Evolutionary conservation across 306 rosid species (phyloP), one percentile per base, ranked within the genome.

Genomic region (Coriaria nepalensis): DNA sequence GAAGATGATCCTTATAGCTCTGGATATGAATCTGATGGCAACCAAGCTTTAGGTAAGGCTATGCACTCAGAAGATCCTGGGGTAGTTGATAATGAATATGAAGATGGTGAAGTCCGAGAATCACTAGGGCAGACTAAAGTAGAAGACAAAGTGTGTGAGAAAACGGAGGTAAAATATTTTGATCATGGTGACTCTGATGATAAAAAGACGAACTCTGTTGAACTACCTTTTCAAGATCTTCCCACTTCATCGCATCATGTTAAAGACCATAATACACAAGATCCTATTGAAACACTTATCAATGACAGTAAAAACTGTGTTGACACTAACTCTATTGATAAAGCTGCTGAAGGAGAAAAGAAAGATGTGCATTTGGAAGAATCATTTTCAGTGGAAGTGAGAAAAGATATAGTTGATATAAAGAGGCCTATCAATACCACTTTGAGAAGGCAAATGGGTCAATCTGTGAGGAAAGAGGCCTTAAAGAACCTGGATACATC

Each of bases 41-140:
- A 72, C 73, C 82, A 52, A 53, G 79, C 82, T 56, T 49, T 72
- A 44, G 79, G 77, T 56, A 62, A 69, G 69, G 62, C 73, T 43
- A 50, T 72, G 55, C 78, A 66, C 56, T 66, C 62, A 13, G 69
- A 70, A 61, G 64, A 35, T 34, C 74, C 63, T 38, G 64, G 37
- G 63, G 72, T 67, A 45, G 29, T 20, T 20, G 77, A 61, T 42
- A 86, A 81, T 49, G 96, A 84, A 61, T 84, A 64, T 60, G 93
- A 81, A 71, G 97, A 88, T 45, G 97, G 93, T 20, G 85, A 90
- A 75, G 79, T 90, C 53, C 70, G 87, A 20, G 97, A 77, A 47
- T 72, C 77, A 0, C 52, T 67, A 47, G 58, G 56, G 58, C 61
- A 54, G 33, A 55, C 71, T 35, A 56, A 63, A 41, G 73, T 42